Base-by-base conservation (phyloP, 257 asterid species). In the Buddleja alternifolia region DNA sequence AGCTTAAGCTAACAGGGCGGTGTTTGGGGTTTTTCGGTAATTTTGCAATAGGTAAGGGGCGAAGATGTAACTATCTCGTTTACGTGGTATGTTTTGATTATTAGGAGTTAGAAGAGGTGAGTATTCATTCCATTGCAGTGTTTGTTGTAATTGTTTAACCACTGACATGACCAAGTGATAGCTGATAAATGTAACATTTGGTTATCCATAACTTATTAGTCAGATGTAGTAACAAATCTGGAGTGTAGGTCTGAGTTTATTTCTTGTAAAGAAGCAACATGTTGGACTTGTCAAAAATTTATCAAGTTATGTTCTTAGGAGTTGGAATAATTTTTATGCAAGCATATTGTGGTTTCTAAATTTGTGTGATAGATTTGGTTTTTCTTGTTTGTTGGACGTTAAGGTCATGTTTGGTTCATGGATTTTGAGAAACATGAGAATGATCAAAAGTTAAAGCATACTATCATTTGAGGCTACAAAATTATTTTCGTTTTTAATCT, bases 111-210 rank as follows among this genome's bases (percentile, higher is more conserved):
- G 34, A 29, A 29, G 34, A 29, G 34, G 34, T 29, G n/a, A n/a
- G 2, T 29, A 29, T 29, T 29, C 34, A 29, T 29, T 29, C 34
- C 34, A 29, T 29, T 29, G 34, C 34, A 29, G 34, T 29, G 34
- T 29, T 29, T 29, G 34, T 62, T 47, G 55, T 60, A 59, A 8
- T 12, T 23, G n/a, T 46, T 60, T 44, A 55, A 39, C 8, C 12
- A 39, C 52, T 71, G 41, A 58, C 59, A 4, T 76, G 41, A 66
- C 63, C 50, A 46, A 64, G 60, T 52, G 54, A 66, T 20, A 45
- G 45, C 6, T 60, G 21, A n/a, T 67, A 69, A 42, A 25, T 70
- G 78, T 74, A 77, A 41, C 66, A 48, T 70, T 46, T 73, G 23
- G 39, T 71, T 55, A 10, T 14, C 44, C 19, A 12, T 63, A 57